Base-by-base conservation (phyloP, 495 filamentous ascomycete species). In the Lineolata rhizophorae region DNA sequence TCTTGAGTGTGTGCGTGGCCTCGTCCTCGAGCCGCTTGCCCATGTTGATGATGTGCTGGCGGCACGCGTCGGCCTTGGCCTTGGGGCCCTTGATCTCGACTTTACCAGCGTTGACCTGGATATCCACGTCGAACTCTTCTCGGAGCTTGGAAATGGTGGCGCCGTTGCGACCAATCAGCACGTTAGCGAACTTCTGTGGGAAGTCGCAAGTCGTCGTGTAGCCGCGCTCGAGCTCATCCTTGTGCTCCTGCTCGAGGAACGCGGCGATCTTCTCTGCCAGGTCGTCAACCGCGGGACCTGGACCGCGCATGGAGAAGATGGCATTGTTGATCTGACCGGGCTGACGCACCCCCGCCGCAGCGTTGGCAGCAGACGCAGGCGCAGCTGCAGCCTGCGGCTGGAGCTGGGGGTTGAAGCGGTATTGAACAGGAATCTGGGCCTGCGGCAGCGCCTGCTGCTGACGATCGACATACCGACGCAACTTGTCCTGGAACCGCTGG, bases 111-210 rank as follows among this genome's bases (percentile, higher is more conserved):
- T 69, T 61, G 20, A 95, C 69, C 47, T 90, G 78, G 42, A 99
- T 94, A 27, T 95, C 87, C 20, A 99, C 90, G 48, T 95, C 90
- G 42, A 90, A 91, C 48, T 87, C 81, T 20, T 95, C 87, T 12
- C 83, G 76, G n/a, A 93, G 61, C 47, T 90, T 84, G 38, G 79
- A 80, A 55, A 95, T 87, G 51, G 85, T 85, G 55, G 83, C 83
- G 16, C 87, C 87, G 24, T 71, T 69, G 49, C 76, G 80, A 35
- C 87, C 87, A 41, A 99, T 94, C 12, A 99, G 62, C 49, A 83
- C 72, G 46, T 90, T 90, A 35, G 83, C 81, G 40, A 70, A 90
- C 51, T 93, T 91, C 43, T 87, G 75, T 3, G 87, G 87, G 57
- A 84, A 99, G 33, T 87, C 80, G 39, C 93, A 95, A 24, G 67